Evolutionary conservation across 2,329 filamentous ascomycete genomes (phyloP).

Genomic region (Calonectria hawksworthii): DNA sequence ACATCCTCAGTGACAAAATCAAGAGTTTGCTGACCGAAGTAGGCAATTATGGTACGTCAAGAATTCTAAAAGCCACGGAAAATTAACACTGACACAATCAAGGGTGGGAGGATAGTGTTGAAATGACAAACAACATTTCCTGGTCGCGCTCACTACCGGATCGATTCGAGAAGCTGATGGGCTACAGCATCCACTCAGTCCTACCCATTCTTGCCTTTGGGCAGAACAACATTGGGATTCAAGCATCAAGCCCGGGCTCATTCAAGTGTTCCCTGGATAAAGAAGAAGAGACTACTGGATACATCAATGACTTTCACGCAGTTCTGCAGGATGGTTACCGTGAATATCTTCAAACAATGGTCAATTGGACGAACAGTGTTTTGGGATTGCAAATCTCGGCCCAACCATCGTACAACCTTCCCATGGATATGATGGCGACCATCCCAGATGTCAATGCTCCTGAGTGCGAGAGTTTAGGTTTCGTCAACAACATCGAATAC

Average conservation of each 20-base stretch:
- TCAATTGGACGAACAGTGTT: not conserved
- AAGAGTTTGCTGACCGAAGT: not conserved
- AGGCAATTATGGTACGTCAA: slow-evolving; percentile 16
- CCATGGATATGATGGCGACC: slow-evolving; percentile 12
- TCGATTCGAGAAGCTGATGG: not conserved
- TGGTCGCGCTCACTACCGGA: not conserved
- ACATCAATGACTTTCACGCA: slow-evolving; percentile 10
- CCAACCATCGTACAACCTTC: slow-evolving; percentile 10
- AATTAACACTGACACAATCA: not conserved
- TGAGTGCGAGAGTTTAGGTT: slow-evolving; percentile 10
- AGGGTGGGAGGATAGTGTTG: slow-evolving; percentile 25
- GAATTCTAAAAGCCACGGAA: too few relatives aligned
- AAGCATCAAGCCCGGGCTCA: not conserved
- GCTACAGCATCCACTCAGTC: not conserved
- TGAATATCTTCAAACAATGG: slow-evolving; percentile 14
- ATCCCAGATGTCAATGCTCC: slow-evolving; percentile 11
- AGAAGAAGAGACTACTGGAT: not conserved
- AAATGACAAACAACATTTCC: slow-evolving; percentile 3
- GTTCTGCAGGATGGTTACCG: slow-evolving; percentile 1
- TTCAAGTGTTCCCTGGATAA: slow-evolving; percentile 4
- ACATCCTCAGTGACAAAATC: slow-evolving; percentile 3
- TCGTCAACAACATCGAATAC: slow-evolving; percentile 6
- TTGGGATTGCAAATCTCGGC: not conserved
- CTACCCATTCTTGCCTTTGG: slow-evolving; percentile 8
- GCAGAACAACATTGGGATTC: slow-evolving; percentile 2